Conservation (phyloP, 768 basidiomycete genomes). For the Leucocoprinus leucothites region DNA sequence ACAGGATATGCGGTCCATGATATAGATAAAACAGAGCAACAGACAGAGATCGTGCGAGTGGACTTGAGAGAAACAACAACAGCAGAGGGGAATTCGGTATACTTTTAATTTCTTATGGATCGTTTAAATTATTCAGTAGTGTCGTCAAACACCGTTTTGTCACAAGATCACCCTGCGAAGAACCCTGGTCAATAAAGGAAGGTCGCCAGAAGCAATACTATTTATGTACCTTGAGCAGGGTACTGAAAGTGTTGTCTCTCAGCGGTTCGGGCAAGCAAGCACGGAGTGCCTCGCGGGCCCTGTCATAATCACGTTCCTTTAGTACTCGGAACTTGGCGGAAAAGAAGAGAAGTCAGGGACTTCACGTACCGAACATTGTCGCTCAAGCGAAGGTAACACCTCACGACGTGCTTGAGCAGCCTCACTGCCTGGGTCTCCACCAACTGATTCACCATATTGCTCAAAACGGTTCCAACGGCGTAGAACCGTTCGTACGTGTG, state of each 20-base stretch:
- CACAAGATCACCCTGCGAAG: slow-evolving; percentile 87
- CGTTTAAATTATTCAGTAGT: slow-evolving; percentile 83
- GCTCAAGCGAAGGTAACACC: slow-evolving; percentile 93
- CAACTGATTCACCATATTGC: slow-evolving; percentile 98
- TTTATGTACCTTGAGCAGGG: slow-evolving; percentile 77
- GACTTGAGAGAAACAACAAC: slow-evolving; percentile 12
- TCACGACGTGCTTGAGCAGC: slow-evolving; percentile 94
- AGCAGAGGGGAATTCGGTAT: no score
- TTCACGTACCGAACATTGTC: slow-evolving; percentile 89
- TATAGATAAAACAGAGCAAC: slow-evolving; percentile 11
- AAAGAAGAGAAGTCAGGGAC: background rate
- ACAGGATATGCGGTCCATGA: slow-evolving; percentile 13
- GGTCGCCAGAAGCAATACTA: background rate
- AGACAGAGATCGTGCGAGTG: background rate
- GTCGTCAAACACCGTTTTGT: slow-evolving; percentile 94
- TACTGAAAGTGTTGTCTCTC: slow-evolving; percentile 88
- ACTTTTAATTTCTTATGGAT: slow-evolving; percentile 43
- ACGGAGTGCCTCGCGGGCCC: slow-evolving; percentile 92
- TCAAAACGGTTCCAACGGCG: slow-evolving; percentile 95
- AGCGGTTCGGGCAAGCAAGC: slow-evolving; percentile 96
- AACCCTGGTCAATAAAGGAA: slow-evolving; percentile 17
- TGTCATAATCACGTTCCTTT: no score
- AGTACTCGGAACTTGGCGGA: slow-evolving; percentile 12
- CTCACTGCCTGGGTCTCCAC: slow-evolving; percentile 98
- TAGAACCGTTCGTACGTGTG: slow-evolving; percentile 99